phyloP scores from a whole-genome alignment of 2,329 filamentous ascomycete species.

The Ramularia endophylla region DNA sequence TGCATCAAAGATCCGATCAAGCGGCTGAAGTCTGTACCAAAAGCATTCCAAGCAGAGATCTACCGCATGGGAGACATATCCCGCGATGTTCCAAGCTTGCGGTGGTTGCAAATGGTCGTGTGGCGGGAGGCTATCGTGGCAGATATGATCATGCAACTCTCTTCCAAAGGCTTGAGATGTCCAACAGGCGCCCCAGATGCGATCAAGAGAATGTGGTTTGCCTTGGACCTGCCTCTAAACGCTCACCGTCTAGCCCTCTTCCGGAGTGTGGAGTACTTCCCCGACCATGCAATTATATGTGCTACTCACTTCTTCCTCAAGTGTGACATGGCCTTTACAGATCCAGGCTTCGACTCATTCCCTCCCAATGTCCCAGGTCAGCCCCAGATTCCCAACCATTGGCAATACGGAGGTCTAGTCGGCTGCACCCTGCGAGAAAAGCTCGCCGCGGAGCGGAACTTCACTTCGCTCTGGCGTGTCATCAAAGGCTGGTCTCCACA shows the following conservation, averaged over 20 bases:
- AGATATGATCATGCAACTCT: slow-evolving; percentile 59
- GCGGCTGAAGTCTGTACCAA: slow-evolving; percentile 20
- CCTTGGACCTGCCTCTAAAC: slow-evolving; percentile 61
- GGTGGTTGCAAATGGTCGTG: slow-evolving; percentile 63
- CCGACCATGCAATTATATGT: slow-evolving; percentile 54
- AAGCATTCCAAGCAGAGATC: slow-evolving; percentile 8
- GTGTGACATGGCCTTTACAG: slow-evolving; percentile 62
- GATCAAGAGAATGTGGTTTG: slow-evolving; percentile 61
- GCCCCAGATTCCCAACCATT: slow-evolving; percentile 4
- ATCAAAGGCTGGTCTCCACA: slow-evolving; percentile 53
- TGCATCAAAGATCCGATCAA: slow-evolving; percentile 54
- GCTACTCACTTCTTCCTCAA: slow-evolving; percentile 64
- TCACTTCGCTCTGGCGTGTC: slow-evolving; percentile 48
- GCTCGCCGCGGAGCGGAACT: slow-evolving; percentile 34
- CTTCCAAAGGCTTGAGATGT: slow-evolving; percentile 49
- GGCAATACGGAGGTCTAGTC: slow-evolving; percentile 20
- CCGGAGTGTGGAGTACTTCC: slow-evolving; percentile 49
- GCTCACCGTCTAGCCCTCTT: slow-evolving; percentile 50
- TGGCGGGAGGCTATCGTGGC: slow-evolving; percentile 51
- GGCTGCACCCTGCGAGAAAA: slow-evolving; percentile 47
- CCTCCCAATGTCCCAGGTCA: slow-evolving; percentile 11
- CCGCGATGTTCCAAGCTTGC: slow-evolving; percentile 56
- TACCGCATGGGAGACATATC: slow-evolving; percentile 24
- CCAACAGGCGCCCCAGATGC: slow-evolving; percentile 22
- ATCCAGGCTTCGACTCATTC: slow-evolving; percentile 45